These are phyloP conservation scores for Fusarium sp. DNA, from an alignment of 2,329 filamentous ascomycete genomes.

Conservation along the genomic window DNA sequence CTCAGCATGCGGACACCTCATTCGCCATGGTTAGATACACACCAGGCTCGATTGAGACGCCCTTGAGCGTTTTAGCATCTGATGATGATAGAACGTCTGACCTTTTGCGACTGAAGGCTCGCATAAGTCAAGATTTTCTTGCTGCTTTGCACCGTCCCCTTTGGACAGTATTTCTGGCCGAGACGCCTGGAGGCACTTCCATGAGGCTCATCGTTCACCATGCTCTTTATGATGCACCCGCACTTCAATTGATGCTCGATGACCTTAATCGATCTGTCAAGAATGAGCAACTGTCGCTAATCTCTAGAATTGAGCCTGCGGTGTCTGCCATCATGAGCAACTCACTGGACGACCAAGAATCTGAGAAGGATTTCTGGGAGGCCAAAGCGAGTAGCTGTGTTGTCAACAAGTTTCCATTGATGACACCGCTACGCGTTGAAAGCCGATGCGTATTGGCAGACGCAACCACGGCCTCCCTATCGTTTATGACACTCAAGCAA, in stretches of 20 bases:
- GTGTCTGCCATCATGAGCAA: conserved; percentile 57
- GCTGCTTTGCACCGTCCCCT: conserved; percentile 63
- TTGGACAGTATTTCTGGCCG: conserved; percentile 70
- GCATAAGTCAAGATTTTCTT: conserved; percentile 50
- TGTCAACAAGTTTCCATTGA: conserved; percentile 78
- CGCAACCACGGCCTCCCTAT: conserved; percentile 50
- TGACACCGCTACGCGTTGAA: conserved; percentile 70
- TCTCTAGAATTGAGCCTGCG: conserved; percentile 48
- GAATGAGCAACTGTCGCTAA: conserved; percentile 15
- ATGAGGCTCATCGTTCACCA: conserved; percentile 74
- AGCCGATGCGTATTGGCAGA: conserved; percentile 49
- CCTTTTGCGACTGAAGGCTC: conserved; percentile 52
- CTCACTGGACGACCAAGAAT: conserved; percentile 42
- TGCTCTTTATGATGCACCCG: conserved; percentile 85
- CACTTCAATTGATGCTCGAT: conserved; percentile 72
- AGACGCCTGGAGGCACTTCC: conserved; percentile 30
- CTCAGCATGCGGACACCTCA: conserved; percentile 68
- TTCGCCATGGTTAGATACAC: conserved; percentile 80
- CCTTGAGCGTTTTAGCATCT: conserved; percentile 17
- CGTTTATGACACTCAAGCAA: conserved; percentile 62
- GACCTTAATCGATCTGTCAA: conserved; percentile 60
- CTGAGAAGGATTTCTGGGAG: conserved; percentile 71
- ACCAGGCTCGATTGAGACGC: conserved; percentile 2
- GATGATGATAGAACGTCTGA: conserved; percentile 41
- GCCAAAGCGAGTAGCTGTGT: conserved; percentile 62